Percentiles rank a stretch among this genome's conserved stretches.
Evolutionary conservation across 371 early-diverging fungal genomes (phyloP).

Genomic region (Mortierella sp.): DNA sequence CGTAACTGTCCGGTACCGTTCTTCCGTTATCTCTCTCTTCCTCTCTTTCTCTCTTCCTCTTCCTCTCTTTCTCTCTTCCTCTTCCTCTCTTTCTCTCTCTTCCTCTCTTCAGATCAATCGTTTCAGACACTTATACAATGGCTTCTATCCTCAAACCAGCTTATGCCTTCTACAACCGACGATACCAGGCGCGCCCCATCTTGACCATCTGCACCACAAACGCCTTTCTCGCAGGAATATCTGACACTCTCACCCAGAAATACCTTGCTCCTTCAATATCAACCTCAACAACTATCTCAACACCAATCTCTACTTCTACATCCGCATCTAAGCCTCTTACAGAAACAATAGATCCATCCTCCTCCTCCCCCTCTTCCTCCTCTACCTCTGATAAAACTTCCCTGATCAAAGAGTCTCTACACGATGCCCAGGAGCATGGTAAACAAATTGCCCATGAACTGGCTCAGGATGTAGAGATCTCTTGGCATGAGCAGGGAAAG

Average conservation of each 20-base stretch:
- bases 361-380: background rate
- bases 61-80: background rate
- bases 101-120: background rate
- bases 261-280: constrained; percentile 49
- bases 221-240: constrained; percentile 74
- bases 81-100: background rate
- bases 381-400: background rate
- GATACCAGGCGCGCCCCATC: constrained; percentile 70
- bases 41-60: background rate
- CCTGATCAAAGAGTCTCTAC: background rate
- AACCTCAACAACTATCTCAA: background rate
- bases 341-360: background rate
- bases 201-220: constrained; percentile 80
- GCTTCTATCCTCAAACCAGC: background rate
- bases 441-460: constrained; percentile 3
- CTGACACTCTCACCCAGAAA: constrained; percentile 78
- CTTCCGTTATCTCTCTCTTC: background rate
- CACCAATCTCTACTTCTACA: background rate
- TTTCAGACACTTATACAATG: background rate
- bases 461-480: constrained; percentile 3
- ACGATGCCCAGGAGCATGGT: background rate
- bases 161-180: constrained; percentile 61
- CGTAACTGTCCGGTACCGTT: background rate
- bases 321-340: background rate
- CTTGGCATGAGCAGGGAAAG: constrained; percentile 4